Percentiles rank a stretch among this genome's conserved stretches.
These are phyloP conservation scores for Brettanomyces sp. DNA, from an alignment of 805 yeast genomes.

Conservation along the genomic window DNA sequence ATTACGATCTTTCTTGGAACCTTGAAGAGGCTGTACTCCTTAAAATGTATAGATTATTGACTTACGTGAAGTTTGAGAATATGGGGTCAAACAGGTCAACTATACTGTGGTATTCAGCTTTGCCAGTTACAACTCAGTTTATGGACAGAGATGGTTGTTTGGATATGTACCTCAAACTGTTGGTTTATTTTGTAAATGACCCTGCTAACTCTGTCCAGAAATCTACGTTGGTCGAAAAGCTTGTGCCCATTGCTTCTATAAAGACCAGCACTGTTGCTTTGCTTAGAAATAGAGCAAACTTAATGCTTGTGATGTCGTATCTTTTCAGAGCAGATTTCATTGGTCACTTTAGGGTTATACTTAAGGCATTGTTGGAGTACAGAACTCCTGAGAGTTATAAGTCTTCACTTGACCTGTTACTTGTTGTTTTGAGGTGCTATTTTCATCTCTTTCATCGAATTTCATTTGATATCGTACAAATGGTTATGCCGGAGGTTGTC, in stretches of 20 bases:
- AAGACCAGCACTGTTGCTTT: conserved; percentile 15
- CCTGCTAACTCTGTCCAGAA: conserved; percentile 10
- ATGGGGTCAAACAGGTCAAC: conserved; percentile 9
- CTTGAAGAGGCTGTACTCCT: conserved; percentile 23
- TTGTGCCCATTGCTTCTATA: conserved; percentile 25
- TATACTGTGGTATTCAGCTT: conserved; percentile 7
- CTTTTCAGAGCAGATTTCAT: conserved; percentile 21
- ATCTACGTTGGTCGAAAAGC: conserved; percentile 21
- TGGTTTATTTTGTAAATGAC: conserved; percentile 14
- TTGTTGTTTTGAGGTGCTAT: conserved; percentile 8
- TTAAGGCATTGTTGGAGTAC: conserved; percentile 8
- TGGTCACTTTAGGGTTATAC: conserved; percentile 13
- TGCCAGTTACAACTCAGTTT: conserved; percentile 8
- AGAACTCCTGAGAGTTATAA: conserved; percentile 3
- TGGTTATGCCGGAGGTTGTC: conserved; percentile 1
- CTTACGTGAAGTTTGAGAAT: conserved; percentile 21
- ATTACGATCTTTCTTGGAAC: conserved; percentile 19
- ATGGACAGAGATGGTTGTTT: conserved; percentile 20
- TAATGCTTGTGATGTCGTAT: conserved; percentile 20
- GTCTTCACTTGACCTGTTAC: conserved; percentile 7
- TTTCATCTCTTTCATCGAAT: conserved; percentile 6
- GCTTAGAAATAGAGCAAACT: conserved; percentile 21
- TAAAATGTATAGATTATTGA: conserved; percentile 18
- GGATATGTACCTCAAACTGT: conserved; percentile 22
- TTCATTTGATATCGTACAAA: conserved; percentile 10